These are phyloP conservation scores for Mucor piriformis DNA, from an alignment of 371 early-diverging fungal species.

Conservation along the genomic window DNA sequence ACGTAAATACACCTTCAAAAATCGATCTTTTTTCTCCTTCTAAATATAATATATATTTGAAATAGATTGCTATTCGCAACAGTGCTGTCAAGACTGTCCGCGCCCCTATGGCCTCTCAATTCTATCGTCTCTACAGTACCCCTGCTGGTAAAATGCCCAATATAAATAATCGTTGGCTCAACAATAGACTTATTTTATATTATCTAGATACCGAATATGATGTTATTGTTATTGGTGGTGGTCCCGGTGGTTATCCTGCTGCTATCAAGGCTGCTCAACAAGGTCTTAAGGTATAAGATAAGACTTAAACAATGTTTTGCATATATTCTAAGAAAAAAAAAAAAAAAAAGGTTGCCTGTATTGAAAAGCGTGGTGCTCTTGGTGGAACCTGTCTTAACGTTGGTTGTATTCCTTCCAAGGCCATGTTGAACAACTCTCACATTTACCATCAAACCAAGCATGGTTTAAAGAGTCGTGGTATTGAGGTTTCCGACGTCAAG, in stretches of 20 bases:
- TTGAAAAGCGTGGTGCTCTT: conserved; percentile 94
- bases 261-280: conserved; percentile 98
- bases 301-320: too few species aligned
- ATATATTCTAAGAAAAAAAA: not conserved
- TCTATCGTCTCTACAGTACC: conserved; percentile 64
- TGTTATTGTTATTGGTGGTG: conserved; percentile 92
- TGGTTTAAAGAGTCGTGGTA: conserved; percentile 90
- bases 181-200: not conserved
- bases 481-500: conserved; percentile 84
- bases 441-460: conserved; percentile 93
- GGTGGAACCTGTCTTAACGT: conserved; percentile 99
- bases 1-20: conserved; percentile 35
- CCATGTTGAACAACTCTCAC: conserved; percentile 97
- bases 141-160: conserved; percentile 48
- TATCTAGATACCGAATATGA: conserved; percentile 69
- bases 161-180: not conserved
- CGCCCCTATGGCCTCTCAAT: conserved; percentile 59
- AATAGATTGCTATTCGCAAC: conserved; percentile 65
- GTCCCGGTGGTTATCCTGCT: conserved; percentile 98
- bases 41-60: not conserved
- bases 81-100: conserved; percentile 50
- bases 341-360: conserved; percentile 80
- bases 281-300: conserved; percentile 90
- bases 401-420: conserved; percentile 98
- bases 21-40: too few species aligned